A percentile compares a stretch with the other conserved stretches of the same genome.
Conservation (phyloP, 2,329 filamentous ascomycete genomes). For the Exophiala calicioides region DNA sequence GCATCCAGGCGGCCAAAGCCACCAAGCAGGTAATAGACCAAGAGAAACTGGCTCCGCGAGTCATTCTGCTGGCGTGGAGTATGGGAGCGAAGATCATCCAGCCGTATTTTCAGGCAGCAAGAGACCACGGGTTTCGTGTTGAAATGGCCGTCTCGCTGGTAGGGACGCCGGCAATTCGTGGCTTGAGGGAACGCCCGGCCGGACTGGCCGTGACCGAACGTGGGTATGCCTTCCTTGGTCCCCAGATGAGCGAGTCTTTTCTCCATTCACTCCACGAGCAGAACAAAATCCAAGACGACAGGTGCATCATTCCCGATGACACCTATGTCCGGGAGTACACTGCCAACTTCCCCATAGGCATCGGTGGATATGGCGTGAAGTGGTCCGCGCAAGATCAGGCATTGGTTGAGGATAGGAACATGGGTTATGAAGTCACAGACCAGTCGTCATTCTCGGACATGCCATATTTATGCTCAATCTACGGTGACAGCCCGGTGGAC, state of each 20-base stretch:
- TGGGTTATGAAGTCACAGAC: constrained; percentile 11
- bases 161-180: constrained; percentile 2
- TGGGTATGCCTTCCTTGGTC: neutral
- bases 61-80: constrained; percentile 8
- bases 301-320: constrained; percentile 8
- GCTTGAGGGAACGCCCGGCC: neutral
- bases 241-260: neutral
- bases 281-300: constrained; percentile 1
- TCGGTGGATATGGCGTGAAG: neutral
- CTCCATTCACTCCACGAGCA: constrained; percentile 4
- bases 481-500: constrained; percentile 1
- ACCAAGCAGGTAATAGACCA: neutral
- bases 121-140: neutral
- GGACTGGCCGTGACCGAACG: neutral
- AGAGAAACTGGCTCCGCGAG: neutral
- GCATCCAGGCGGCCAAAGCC: constrained; percentile 2
- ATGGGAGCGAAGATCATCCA: constrained; percentile 8
- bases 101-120: constrained; percentile 1
- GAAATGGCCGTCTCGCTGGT: neutral
- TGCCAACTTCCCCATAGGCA: constrained; percentile 2
- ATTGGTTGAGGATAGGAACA: neutral
- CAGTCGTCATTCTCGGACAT: neutral
- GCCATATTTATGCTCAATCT: constrained; percentile 5
- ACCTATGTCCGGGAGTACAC: constrained; percentile 2
- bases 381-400: neutral